These are phyloP conservation scores for Aspergillus pseudoviridinutans DNA, from an alignment of 2,329 filamentous ascomycete genomes.

Conservation along the genomic window DNA sequence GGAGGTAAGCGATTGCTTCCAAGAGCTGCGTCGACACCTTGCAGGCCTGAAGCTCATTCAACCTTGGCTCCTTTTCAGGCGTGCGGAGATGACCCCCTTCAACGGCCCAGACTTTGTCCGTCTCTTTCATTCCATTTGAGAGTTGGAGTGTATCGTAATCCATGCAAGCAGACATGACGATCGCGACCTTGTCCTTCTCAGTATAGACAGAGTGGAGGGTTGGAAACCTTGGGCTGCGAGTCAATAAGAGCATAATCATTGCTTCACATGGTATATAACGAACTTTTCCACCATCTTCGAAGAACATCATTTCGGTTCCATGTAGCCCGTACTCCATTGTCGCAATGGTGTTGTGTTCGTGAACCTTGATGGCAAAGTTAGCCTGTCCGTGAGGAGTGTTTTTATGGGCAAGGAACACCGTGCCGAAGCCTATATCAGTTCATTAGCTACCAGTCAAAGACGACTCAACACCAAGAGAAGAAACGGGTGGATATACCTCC, in stretches of 20 bases:
- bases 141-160: constrained; percentile 10
- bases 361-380: background rate
- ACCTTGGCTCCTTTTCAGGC: constrained; percentile 11
- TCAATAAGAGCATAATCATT: constrained; percentile 20
- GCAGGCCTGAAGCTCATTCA: constrained; percentile 23
- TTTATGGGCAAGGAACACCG: background rate
- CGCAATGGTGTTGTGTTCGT: background rate
- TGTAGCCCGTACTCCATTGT: too few relatives aligned
- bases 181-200: constrained; percentile 18
- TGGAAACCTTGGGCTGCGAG: constrained; percentile 24
- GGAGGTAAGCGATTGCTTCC: constrained; percentile 24
- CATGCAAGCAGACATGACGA: constrained; percentile 27
- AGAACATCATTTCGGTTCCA: background rate
- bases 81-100: constrained; percentile 7
- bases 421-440: background rate
- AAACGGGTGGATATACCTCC: background rate
- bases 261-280: constrained; percentile 26
- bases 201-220: constrained; percentile 26
- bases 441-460: background rate
- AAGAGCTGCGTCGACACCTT: constrained; percentile 29
- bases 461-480: background rate
- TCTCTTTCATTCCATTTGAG: background rate
- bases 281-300: background rate
- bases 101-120: constrained; percentile 8
- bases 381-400: background rate